Conservation (phyloP, 805 yeast genomes). For the Yarrowia hollandica region DNA sequence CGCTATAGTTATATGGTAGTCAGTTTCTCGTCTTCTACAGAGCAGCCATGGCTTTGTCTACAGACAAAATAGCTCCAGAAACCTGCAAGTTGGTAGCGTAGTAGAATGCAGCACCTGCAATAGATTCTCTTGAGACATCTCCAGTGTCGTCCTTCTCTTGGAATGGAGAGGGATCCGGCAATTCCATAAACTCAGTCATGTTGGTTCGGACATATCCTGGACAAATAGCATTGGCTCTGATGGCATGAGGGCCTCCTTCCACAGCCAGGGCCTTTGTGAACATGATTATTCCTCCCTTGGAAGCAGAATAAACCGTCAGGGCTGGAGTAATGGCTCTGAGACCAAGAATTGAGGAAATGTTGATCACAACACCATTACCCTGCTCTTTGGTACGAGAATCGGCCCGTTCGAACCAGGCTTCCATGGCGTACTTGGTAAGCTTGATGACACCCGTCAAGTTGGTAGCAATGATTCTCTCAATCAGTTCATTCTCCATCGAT, state of each 20-base stretch:
- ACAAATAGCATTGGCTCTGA: conserved; percentile 65
- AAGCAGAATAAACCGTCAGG: conserved; percentile 63
- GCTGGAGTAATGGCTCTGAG: conserved; percentile 51
- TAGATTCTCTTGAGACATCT: conserved; percentile 29
- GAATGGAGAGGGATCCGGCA: conserved; percentile 26
- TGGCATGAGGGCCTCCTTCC: conserved; percentile 54
- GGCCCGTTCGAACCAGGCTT: conserved; percentile 49
- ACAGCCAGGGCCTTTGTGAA: conserved; percentile 59
- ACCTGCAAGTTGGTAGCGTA: conserved; percentile 32
- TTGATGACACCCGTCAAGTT: conserved; percentile 65
- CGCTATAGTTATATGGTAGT: too few species aligned
- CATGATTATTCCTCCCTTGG: conserved; percentile 68
- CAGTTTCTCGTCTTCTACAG: neutral
- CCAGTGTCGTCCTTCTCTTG: conserved; percentile 28
- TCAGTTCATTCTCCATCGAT: conserved; percentile 44
- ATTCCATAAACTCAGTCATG: conserved; percentile 44
- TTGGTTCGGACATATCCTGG: conserved; percentile 72
- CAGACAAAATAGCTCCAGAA: conserved; percentile 32
- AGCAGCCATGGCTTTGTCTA: conserved; percentile 34
- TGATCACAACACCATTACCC: conserved; percentile 49
- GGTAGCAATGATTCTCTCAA: conserved; percentile 50
- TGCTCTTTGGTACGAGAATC: neutral
- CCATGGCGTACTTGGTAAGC: conserved; percentile 53
- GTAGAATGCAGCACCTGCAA: conserved; percentile 34
- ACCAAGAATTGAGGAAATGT: conserved; percentile 67